Percentiles rank a stretch among this genome's conserved stretches.
Conservation (phyloP, 1,284 basidiomycete species). For the Pascua guehoae region DNA sequence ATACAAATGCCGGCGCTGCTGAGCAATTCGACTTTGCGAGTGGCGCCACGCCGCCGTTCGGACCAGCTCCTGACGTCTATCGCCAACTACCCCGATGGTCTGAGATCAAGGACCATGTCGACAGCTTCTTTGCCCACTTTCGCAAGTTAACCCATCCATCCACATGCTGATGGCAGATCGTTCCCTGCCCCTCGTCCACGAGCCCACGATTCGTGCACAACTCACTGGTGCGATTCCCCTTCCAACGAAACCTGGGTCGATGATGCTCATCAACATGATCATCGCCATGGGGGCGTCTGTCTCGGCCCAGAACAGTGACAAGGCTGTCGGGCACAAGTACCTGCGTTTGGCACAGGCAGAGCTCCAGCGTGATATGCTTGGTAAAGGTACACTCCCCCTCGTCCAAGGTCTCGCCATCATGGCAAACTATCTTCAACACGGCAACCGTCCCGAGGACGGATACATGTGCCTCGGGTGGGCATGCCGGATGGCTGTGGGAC, state of each 20-base stretch:
- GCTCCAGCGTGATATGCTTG: conserved; percentile 19
- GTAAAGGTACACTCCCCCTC: conserved; percentile 22
- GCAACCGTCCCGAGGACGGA: conserved; percentile 25
- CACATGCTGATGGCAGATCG: conserved; percentile 2
- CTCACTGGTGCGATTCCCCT: conserved; percentile 25
- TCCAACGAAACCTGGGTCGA: conserved; percentile 12
- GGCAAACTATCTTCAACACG: conserved; percentile 30
- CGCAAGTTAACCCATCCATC: conserved; percentile 7
- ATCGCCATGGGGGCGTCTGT: conserved; percentile 30
- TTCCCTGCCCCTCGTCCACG: conserved; percentile 27
- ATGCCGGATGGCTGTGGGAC: conserved; percentile 21
- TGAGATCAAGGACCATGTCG: conserved; percentile 16
- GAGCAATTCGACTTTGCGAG: too few relatives aligned
- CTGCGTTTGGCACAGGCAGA: conserved; percentile 19
- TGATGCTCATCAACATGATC: conserved; percentile 27
- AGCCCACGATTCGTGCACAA: conserved; percentile 30
- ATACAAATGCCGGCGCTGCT: too few relatives aligned
- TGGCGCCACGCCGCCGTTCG: too few relatives aligned
- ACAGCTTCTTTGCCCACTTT: conserved; percentile 21
- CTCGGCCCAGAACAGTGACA: conserved; percentile 5
- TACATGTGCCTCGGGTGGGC: conserved; percentile 23
- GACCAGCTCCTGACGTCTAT: too few relatives aligned
- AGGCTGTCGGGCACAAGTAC: conserved; percentile 12
- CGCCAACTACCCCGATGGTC: conserved; percentile 11
- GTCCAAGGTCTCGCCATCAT: conserved; percentile 30